Percentiles rank a stretch among this genome's conserved stretches.
Conservation (phyloP, 2,329 filamentous ascomycete genomes). For the Orbilia brochopaga region DNA sequence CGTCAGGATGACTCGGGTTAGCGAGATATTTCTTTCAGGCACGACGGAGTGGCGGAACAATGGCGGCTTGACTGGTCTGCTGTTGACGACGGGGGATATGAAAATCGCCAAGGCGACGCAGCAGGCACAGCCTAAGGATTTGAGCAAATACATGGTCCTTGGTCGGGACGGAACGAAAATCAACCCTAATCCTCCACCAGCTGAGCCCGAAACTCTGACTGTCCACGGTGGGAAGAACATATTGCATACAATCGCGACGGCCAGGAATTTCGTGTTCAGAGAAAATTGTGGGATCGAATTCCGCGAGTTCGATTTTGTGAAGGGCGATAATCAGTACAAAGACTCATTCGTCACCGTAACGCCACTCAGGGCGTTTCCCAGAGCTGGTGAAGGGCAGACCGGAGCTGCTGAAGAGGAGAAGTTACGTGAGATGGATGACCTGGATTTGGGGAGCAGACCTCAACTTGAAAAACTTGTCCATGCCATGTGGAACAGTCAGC, state of each 20-base stretch:
- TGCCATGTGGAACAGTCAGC: slow-evolving; percentile 41
- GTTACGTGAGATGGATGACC: slow-evolving; percentile 29
- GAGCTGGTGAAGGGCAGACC: slow-evolving; percentile 38
- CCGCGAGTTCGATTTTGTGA: slow-evolving; percentile 50
- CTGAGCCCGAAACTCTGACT: slow-evolving; percentile 61
- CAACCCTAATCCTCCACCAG: slow-evolving; percentile 37
- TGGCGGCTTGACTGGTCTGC: slow-evolving; percentile 82
- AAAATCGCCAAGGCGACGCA: slow-evolving; percentile 58
- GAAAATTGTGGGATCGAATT: slow-evolving; percentile 67
- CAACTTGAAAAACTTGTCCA: slow-evolving; percentile 22
- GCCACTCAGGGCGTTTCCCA: slow-evolving; percentile 52
- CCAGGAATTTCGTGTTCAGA: slow-evolving; percentile 82
- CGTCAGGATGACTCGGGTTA: slow-evolving; percentile 68
- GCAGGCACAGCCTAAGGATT: slow-evolving; percentile 59
- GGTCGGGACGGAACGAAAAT: slow-evolving; percentile 53
- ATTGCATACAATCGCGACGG: slow-evolving; percentile 78
- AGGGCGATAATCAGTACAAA: slow-evolving; percentile 43
- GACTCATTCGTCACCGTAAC: slow-evolving; percentile 53
- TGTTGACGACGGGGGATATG: slow-evolving; percentile 80
- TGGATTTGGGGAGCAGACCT: slow-evolving; percentile 25
- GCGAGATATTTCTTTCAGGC: slow-evolving; percentile 83
- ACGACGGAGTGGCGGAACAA: slow-evolving; percentile 74
- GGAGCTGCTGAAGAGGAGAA: slow-evolving; percentile 52
- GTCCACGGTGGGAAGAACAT: slow-evolving; percentile 83
- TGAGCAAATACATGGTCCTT: slow-evolving; percentile 52